Evolutionary conservation across 495 filamentous ascomycete species (phyloP).

Genomic region (Trichoderma parareesei): DNA sequence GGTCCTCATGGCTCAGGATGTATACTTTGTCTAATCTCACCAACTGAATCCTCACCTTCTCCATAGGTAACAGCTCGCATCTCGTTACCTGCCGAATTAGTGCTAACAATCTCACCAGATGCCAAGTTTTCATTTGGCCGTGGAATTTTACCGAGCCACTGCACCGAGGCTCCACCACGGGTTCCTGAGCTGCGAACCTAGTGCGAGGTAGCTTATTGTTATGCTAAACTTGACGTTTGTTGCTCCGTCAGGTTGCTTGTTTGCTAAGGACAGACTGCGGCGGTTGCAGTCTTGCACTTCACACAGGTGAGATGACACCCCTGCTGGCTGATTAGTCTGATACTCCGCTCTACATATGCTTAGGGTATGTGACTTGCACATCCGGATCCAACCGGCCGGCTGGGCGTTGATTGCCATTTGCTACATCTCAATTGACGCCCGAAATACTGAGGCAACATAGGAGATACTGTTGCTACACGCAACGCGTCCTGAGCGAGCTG

Average conservation of each 20-base stretch:
- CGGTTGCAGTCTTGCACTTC: neutral
- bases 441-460: too few species aligned
- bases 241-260: neutral
- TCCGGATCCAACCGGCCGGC: too few species aligned
- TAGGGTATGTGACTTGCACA: too few species aligned
- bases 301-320: too few species aligned
- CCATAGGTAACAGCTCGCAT: neutral
- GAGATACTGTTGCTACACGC: neutral
- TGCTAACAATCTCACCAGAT: neutral
- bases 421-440: too few species aligned
- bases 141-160: neutral
- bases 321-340: too few species aligned
- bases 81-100: neutral
- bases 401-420: too few species aligned
- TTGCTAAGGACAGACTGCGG: neutral
- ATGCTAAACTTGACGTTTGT: neutral
- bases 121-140: conserved; percentile 4
- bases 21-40: too few species aligned
- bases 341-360: too few species aligned
- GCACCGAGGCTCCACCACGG: neutral
- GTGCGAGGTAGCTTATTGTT: neutral
- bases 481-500: neutral
- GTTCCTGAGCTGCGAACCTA: neutral
- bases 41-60: neutral
- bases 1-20: too few species aligned